Conservation (phyloP, 306 rosid genomes). For the Rosa multiflora region DNA sequence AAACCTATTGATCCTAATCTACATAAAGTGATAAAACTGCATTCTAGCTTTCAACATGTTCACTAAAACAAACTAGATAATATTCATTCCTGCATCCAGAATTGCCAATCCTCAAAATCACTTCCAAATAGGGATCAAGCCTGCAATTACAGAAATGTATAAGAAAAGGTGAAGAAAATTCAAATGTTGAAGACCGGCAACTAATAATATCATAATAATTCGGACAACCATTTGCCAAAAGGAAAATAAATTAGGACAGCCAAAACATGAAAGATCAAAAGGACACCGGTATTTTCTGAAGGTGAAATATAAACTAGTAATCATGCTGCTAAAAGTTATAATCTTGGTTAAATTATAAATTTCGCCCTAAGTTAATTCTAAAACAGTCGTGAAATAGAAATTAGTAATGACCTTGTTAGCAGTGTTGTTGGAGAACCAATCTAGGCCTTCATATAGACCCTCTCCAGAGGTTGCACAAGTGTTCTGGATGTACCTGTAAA, state of each 20-base stretch:
- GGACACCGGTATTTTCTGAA: no score
- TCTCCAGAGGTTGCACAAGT: conserved; percentile 98
- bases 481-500: conserved; percentile 95
- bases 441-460: conserved; percentile 95
- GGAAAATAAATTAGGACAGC: no score
- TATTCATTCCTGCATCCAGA: conserved; percentile 90
- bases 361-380: not conserved
- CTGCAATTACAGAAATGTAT: no score
- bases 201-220: no score
- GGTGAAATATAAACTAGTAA: not conserved
- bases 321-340: not conserved
- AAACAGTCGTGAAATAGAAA: no score
- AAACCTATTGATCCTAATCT: no score
- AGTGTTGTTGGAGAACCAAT: conserved; percentile 98
- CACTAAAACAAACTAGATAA: conserved; percentile 61
- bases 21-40: no score
- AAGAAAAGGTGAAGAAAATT: not conserved
- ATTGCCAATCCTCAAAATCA: conserved; percentile 37
- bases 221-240: no score
- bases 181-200: no score
- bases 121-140: no score
- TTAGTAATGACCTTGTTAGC: conserved; percentile 72
- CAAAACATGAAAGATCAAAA: no score
- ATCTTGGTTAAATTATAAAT: not conserved
- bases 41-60: no score